phyloP scores from a whole-genome alignment of 1,284 basidiomycete genomes.

The Fomitiporia mediterranea region DNA sequence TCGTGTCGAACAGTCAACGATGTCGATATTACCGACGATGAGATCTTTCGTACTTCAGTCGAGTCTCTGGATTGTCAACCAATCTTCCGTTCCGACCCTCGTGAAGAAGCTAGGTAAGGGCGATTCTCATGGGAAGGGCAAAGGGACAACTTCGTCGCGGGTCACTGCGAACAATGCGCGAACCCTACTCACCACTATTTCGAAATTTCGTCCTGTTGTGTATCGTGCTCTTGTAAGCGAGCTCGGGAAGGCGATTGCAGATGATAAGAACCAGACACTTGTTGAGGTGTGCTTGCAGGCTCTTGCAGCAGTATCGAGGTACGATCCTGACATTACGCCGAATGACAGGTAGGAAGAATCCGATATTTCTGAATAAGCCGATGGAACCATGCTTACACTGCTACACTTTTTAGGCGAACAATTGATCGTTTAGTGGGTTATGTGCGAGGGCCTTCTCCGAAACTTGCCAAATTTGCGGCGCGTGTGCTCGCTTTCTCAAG shows the following conservation, averaged over 20 bases:
- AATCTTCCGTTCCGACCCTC: constrained; percentile 80
- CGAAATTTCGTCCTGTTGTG: constrained; percentile 74
- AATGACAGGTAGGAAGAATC: constrained; percentile 58
- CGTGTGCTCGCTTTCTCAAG: constrained; percentile 66
- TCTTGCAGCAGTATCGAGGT: constrained; percentile 60
- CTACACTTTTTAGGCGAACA: constrained; percentile 50
- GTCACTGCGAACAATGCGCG: constrained; percentile 42
- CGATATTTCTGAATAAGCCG: no score
- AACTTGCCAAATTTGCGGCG: constrained; percentile 86
- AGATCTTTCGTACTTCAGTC: constrained; percentile 67
- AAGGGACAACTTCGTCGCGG: constrained; percentile 25
- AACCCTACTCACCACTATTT: constrained; percentile 55
- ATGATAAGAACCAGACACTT: constrained; percentile 53
- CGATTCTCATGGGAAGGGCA: constrained; percentile 28
- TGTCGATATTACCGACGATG: constrained; percentile 67
- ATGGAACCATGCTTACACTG: no score
- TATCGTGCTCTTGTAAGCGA: constrained; percentile 73
- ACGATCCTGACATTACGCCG: constrained; percentile 52
- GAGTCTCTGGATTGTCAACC: constrained; percentile 75
- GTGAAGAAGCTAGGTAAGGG: constrained; percentile 59
- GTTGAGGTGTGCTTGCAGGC: constrained; percentile 74
- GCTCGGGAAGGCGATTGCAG: constrained; percentile 65
- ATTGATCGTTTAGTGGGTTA: constrained; percentile 63
- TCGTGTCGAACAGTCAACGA: constrained; percentile 66
- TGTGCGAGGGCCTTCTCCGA: constrained; percentile 55